phyloP scores from a whole-genome alignment of 176 grass and related monocot species.

The Otatea glauca region DNA sequence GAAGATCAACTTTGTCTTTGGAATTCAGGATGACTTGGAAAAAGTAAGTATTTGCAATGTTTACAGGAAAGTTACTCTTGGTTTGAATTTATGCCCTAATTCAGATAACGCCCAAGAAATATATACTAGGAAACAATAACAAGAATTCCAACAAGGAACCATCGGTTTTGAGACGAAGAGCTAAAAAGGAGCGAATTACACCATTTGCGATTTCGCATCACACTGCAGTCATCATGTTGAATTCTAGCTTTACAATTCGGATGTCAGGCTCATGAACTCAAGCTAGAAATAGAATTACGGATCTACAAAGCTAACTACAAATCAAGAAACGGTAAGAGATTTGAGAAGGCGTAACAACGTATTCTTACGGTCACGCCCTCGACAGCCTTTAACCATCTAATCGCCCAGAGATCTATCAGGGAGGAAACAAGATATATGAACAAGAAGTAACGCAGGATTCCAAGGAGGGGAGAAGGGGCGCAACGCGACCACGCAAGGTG shows the following conservation, averaged over 20 bases:
- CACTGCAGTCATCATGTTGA: background rate
- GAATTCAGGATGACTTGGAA: background rate
- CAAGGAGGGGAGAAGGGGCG: background rate
- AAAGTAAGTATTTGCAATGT: background rate
- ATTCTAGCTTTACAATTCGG: background rate
- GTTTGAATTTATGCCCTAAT: background rate
- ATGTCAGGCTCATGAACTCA: background rate
- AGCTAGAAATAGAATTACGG: background rate
- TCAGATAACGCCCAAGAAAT: background rate
- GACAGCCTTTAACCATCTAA: background rate
- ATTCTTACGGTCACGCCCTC: background rate
- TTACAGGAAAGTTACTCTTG: background rate
- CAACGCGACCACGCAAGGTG: no score
- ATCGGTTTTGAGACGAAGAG: background rate
- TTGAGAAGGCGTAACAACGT: background rate
- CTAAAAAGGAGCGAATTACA: background rate
- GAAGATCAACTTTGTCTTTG: background rate
- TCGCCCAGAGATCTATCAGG: background rate
- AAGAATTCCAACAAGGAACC: no score
- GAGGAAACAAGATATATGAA: background rate
- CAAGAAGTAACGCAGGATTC: background rate
- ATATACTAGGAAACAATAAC: background rate
- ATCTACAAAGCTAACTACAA: conserved; percentile 7
- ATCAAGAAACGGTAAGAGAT: background rate
- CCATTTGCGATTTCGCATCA: conserved; percentile 3